Conservation (phyloP, 202 grass and related monocot genomes). For the Setaria italica region DNA sequence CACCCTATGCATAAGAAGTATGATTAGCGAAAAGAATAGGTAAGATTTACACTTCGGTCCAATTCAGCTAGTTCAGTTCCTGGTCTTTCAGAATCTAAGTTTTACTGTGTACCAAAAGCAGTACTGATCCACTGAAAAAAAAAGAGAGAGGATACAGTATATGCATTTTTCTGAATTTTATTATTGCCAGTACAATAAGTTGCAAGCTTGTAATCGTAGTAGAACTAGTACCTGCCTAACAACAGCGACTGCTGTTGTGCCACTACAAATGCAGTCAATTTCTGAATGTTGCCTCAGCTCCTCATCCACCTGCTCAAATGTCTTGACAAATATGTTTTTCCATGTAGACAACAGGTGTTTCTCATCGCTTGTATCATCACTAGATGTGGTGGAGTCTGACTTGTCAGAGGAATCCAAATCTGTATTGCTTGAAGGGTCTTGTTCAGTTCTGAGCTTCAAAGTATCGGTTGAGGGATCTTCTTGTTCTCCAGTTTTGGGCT, state of each 20-base stretch:
- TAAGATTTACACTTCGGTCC: not conserved
- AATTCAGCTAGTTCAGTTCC: too few relatives aligned
- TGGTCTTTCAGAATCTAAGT: too few relatives aligned
- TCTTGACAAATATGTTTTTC: slow-evolving; percentile 58
- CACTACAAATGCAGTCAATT: slow-evolving; percentile 91
- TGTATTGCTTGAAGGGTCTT: slow-evolving; percentile 20
- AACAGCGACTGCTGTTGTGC: slow-evolving; percentile 73
- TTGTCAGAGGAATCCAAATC: slow-evolving; percentile 41
- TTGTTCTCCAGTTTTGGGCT: not conserved
- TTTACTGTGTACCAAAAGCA: too few relatives aligned
- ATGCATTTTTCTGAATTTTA: too few relatives aligned
- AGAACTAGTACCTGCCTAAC: slow-evolving; percentile 59
- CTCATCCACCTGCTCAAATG: slow-evolving; percentile 77
- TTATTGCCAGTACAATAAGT: too few relatives aligned
- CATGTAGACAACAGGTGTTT: slow-evolving; percentile 54
- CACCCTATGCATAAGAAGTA: slow-evolving; percentile 54
- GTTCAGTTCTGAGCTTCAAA: slow-evolving; percentile 32
- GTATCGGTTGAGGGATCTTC: not conserved
- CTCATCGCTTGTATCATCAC: slow-evolving; percentile 26
- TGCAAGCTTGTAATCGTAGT: too few relatives aligned
- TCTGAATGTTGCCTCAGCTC: slow-evolving; percentile 59
- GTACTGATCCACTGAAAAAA: too few relatives aligned
- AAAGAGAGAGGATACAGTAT: too few relatives aligned
- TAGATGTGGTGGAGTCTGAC: not conserved
- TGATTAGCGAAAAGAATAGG: not conserved